Conservation (phyloP, 306 rosid genomes). For the Carpinus viminea region DNA sequence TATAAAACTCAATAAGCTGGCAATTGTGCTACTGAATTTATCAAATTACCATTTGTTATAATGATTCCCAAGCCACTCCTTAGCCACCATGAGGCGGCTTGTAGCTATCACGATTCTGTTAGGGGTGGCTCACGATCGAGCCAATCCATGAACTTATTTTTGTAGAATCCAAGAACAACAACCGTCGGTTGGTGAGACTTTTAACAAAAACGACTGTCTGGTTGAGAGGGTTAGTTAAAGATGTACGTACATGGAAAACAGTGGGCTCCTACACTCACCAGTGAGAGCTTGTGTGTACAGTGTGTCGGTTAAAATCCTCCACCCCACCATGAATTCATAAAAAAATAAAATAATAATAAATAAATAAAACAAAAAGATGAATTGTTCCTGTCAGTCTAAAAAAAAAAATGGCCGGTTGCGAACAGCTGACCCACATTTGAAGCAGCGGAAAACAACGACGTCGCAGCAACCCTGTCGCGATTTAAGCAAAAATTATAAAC, state of each 20-base stretch:
- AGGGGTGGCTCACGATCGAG: no score
- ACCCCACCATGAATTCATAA: constrained; percentile 6
- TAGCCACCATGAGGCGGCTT: no score
- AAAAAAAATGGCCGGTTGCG: constrained; percentile 41
- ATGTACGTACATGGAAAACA: not conserved
- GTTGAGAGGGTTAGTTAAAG: no score
- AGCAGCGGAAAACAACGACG: constrained; percentile 72
- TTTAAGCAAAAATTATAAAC: constrained; percentile 26
- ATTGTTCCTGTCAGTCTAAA: constrained; percentile 47
- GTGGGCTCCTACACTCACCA: constrained; percentile 22
- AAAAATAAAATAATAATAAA: not conserved
- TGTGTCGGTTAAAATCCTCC: constrained; percentile 17
- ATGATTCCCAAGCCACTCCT: no score
- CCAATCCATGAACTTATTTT: no score
- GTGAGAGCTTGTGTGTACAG: constrained; percentile 14
- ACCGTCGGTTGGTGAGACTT: no score
- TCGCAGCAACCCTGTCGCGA: constrained; percentile 39
- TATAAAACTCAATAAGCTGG: no score
- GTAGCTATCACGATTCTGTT: no score
- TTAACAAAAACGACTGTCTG: no score
- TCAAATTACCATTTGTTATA: no score
- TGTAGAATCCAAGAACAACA: no score
- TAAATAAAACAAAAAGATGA: constrained; percentile 33
- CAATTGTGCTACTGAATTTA: no score
- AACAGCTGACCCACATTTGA: constrained; percentile 60